These are phyloP conservation scores for Discostella pseudostelligera DNA, from an alignment of 108 stramenopile genomes.

Conservation along the genomic window DNA sequence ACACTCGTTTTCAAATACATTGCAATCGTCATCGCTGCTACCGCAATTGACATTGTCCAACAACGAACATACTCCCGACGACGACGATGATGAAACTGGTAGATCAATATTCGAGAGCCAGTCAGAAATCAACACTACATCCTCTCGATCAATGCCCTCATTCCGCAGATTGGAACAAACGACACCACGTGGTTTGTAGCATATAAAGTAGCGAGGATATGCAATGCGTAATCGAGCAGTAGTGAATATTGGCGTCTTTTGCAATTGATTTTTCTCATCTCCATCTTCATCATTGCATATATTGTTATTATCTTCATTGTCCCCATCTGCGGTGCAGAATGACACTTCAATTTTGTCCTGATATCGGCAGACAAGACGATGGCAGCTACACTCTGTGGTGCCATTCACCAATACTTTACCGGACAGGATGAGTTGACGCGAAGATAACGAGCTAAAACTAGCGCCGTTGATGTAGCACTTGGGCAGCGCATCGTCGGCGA, in stretches of 20 bases:
- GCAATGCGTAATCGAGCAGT: too few species aligned
- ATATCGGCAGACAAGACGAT: constrained; percentile 21
- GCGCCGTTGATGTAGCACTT: not conserved
- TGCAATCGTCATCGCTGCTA: not conserved
- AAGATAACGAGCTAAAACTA: not conserved
- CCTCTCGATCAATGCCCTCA: constrained; percentile 28
- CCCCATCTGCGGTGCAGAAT: not conserved
- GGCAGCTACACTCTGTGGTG: constrained; percentile 10
- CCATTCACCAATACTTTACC: constrained; percentile 20
- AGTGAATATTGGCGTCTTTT: too few species aligned
- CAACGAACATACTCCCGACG: too few species aligned
- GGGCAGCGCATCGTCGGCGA: too few species aligned
- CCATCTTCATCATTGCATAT: too few species aligned
- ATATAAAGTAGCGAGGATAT: constrained; percentile 27
- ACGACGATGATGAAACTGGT: not conserved
- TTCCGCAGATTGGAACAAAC: constrained; percentile 23
- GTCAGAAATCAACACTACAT: constrained; percentile 33
- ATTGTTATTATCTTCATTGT: too few species aligned
- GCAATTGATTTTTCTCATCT: too few species aligned
- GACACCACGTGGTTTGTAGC: constrained; percentile 33
- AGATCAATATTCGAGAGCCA: constrained; percentile 9
- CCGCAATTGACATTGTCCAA: too few species aligned
- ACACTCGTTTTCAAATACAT: not conserved
- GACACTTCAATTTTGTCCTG: constrained; percentile 12
- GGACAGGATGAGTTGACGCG: constrained; percentile 31